Evolutionary conservation across 768 basidiomycete species (phyloP).

Genomic region (Kwoniella bestiolae): DNA sequence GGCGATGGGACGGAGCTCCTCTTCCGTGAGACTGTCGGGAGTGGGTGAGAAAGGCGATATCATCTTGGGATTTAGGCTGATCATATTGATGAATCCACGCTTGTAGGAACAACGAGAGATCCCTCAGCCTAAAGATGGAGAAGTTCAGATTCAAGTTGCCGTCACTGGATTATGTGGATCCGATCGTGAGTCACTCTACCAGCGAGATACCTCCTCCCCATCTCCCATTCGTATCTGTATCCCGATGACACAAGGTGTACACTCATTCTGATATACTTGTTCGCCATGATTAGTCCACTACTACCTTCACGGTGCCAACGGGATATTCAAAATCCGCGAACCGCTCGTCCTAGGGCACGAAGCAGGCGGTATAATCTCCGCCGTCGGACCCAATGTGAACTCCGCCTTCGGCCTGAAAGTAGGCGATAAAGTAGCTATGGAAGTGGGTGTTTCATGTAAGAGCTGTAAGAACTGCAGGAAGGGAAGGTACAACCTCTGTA

Average conservation of each 20-base stretch:
- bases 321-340: conserved; percentile 81
- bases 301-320: conserved; percentile 85
- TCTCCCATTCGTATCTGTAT: not conserved
- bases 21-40: not conserved
- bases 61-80: conserved; percentile 5
- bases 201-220: not conserved
- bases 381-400: conserved; percentile 69
- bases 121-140: conserved; percentile 71
- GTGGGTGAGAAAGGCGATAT: not conserved
- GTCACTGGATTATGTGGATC: conserved; percentile 88
- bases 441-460: conserved; percentile 87
- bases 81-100: not conserved
- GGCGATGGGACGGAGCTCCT: no score
- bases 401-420: conserved; percentile 58
- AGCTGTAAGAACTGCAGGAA: conserved; percentile 59
- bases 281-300: conserved; percentile 72
- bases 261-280: not conserved
- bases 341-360: conserved; percentile 95
- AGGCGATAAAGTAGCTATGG: conserved; percentile 90
- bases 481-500: conserved; percentile 92
- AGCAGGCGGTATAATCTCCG: conserved; percentile 81
- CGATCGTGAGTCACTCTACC: conserved; percentile 56
- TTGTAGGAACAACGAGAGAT: conserved; percentile 66
- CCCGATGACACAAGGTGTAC: no score
- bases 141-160: conserved; percentile 77